Percentiles rank a stretch among this genome's conserved stretches.
Conservation (phyloP, 2,329 filamentous ascomycete species). For the Lasiodiplodia theobromae region DNA sequence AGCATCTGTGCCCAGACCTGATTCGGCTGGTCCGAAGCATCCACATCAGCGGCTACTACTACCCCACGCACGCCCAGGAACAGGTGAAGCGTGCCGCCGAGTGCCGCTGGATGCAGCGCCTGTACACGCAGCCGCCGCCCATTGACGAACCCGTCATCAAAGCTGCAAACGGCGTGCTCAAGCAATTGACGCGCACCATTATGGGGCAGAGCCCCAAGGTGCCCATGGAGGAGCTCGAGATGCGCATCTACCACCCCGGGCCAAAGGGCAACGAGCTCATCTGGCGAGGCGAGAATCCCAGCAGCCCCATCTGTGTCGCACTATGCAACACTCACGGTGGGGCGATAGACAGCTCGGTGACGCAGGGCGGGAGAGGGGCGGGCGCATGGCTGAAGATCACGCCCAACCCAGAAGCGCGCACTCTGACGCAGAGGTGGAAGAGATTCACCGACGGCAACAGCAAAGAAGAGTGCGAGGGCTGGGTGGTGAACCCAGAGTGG, state of each 20-base stretch:
- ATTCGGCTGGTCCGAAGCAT: slow-evolving; percentile 50
- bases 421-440: slow-evolving; percentile 25
- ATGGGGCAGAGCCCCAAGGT: slow-evolving; percentile 33
- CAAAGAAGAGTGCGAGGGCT: slow-evolving; percentile 23
- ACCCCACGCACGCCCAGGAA: slow-evolving; percentile 30
- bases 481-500: slow-evolving; percentile 23
- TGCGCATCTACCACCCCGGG: slow-evolving; percentile 51
- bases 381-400: slow-evolving; percentile 41
- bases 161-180: slow-evolving; percentile 40
- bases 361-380: slow-evolving; percentile 41
- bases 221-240: slow-evolving; percentile 43
- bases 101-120: slow-evolving; percentile 16
- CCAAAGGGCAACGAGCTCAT: slow-evolving; percentile 46
- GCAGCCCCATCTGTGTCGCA: slow-evolving; percentile 23
- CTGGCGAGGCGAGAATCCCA: slow-evolving; percentile 44
- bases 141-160: slow-evolving; percentile 32
- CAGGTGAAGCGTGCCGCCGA: not conserved
- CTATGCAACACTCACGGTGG: slow-evolving; percentile 47
- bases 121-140: slow-evolving; percentile 34
- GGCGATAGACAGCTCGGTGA: slow-evolving; percentile 46
- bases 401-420: slow-evolving; percentile 27
- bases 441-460: slow-evolving; percentile 22
- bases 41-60: slow-evolving; percentile 49
- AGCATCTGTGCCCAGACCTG: slow-evolving; percentile 47
- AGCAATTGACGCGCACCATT: slow-evolving; percentile 41